Conservation (phyloP, 257 asterid species). For the Solanum appendiculatum region DNA sequence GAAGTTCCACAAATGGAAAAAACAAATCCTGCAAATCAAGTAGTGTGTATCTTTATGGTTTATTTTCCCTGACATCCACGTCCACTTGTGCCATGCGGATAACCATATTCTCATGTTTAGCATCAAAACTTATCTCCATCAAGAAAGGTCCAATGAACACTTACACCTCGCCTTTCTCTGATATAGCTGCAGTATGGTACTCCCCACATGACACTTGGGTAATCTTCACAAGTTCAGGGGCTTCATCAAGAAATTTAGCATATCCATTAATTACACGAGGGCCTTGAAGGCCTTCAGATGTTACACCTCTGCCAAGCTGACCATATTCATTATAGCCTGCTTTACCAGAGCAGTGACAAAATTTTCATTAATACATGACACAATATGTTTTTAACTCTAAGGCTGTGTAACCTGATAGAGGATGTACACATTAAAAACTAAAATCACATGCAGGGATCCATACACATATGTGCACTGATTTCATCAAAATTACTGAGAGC, state of each 20-base stretch:
- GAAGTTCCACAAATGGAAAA: not conserved
- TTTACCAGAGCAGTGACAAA: constrained; percentile 49
- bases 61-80: not conserved
- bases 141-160: constrained; percentile 49
- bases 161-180: constrained; percentile 97
- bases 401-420: not conserved
- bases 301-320: constrained; percentile 98
- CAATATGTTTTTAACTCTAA: constrained; percentile 11
- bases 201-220: constrained; percentile 88
- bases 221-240: constrained; percentile 96
- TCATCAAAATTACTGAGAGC: not conserved
- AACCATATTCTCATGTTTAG: constrained; percentile 29
- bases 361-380: constrained; percentile 32
- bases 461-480: not conserved
- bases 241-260: constrained; percentile 86
- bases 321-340: constrained; percentile 98
- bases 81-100: constrained; percentile 21
- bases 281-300: constrained; percentile 95
- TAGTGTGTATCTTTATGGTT: not conserved
- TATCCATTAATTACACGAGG: constrained; percentile 67
- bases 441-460: not conserved
- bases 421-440: not conserved
- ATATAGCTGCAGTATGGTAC: constrained; percentile 87
- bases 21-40: not conserved
- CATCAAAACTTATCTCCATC: constrained; percentile 21